Conservation (phyloP, 2,329 filamentous ascomycete genomes). For the Aspergillus novoparasiticus region DNA sequence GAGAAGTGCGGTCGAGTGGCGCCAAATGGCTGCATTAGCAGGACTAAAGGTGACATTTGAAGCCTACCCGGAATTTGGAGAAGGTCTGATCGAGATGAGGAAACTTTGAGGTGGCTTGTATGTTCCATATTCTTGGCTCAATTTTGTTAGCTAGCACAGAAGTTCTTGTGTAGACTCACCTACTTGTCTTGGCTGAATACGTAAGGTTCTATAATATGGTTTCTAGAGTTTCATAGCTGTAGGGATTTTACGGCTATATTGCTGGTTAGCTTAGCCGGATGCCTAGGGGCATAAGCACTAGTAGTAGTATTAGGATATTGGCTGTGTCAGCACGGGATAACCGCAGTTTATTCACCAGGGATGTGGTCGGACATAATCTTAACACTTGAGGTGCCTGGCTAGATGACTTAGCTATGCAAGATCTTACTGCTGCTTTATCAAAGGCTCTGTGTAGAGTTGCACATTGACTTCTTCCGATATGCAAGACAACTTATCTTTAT, state of each 20-base stretch:
- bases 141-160: background rate
- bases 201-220: background rate
- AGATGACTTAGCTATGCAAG: background rate
- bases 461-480: background rate
- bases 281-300: background rate
- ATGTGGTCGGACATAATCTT: background rate
- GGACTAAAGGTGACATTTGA: constrained; percentile 41
- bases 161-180: background rate
- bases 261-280: background rate
- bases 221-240: too few relatives aligned
- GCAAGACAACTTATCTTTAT: background rate
- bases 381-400: background rate
- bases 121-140: background rate
- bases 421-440: background rate
- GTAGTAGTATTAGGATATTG: too few relatives aligned
- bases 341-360: background rate
- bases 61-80: constrained; percentile 34
- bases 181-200: background rate
- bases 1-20: constrained; percentile 39
- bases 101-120: background rate
- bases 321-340: background rate
- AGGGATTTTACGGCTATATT: background rate
- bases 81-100: constrained; percentile 41
- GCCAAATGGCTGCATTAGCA: constrained; percentile 34
- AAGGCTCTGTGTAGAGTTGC: background rate